Percentiles rank a stretch among this genome's conserved stretches.
These are phyloP conservation scores for Pelargonium myrrhifolium DNA, from an alignment of 441 rosid genomes.

Conservation along the genomic window DNA sequence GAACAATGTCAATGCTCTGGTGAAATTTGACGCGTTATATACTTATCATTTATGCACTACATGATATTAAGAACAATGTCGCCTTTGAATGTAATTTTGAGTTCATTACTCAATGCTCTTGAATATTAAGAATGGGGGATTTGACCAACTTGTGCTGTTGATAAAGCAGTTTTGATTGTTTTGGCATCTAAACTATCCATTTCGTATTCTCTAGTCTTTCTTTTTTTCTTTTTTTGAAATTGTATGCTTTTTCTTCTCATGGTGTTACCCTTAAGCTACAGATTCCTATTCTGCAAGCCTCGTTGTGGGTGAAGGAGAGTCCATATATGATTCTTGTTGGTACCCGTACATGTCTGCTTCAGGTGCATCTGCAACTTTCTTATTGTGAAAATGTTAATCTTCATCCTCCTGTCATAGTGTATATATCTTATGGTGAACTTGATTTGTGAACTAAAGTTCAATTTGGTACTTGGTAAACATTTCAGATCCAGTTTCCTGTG, in stretches of 20 bases:
- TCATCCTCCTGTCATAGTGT: not conserved
- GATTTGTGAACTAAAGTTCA: slow-evolving; percentile 16
- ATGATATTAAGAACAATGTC: too few species aligned
- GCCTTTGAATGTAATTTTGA: too few species aligned
- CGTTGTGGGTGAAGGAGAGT: slow-evolving; percentile 68
- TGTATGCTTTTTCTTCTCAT: not conserved
- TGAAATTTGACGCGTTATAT: not conserved
- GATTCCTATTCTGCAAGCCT: slow-evolving; percentile 65
- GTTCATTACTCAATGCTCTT: not conserved
- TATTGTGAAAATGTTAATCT: not conserved
- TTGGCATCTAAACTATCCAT: slow-evolving; percentile 1
- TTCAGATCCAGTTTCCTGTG: slow-evolving; percentile 81
- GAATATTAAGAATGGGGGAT: not conserved
- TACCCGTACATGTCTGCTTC: slow-evolving; percentile 81
- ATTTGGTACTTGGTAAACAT: slow-evolving; percentile 12
- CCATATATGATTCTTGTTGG: slow-evolving; percentile 83
- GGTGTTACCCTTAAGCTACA: slow-evolving; percentile 24
- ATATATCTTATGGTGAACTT: not conserved
- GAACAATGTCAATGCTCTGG: not conserved
- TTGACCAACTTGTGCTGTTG: not conserved
- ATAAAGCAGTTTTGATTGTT: not conserved
- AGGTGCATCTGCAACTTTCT: slow-evolving; percentile 32
- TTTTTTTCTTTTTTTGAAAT: not conserved
- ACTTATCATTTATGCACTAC: not conserved
- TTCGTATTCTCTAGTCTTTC: not conserved